These are phyloP conservation scores for Suhomyces panamericanus DNA, from an alignment of 1,139 yeast species.

Conservation along the genomic window DNA sequence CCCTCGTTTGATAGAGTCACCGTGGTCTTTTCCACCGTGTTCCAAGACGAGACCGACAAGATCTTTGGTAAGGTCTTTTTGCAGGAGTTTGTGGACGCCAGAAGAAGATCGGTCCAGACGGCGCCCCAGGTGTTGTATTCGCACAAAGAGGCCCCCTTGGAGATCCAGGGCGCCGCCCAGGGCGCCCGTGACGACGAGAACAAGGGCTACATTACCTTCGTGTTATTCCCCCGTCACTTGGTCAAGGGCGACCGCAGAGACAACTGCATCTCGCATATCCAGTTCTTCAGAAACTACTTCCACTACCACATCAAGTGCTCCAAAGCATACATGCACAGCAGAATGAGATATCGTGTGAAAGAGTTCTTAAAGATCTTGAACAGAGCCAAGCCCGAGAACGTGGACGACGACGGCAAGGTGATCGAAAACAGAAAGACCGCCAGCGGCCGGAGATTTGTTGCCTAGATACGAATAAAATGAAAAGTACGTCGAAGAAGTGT, in stretches of 20 bases:
- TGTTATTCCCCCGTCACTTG: conserved; percentile 73
- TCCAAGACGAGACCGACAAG: conserved; percentile 96
- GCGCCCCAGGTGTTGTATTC: conserved; percentile 97
- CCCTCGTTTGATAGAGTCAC: conserved; percentile 97
- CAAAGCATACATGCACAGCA: conserved; percentile 96
- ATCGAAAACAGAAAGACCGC: conserved; percentile 76
- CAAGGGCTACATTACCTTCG: conserved; percentile 76
- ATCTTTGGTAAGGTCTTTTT: conserved; percentile 91
- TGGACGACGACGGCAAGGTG: conserved; percentile 63
- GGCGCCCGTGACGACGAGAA: conserved; percentile 47
- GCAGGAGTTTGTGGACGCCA: conserved; percentile 97
- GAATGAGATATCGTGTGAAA: conserved; percentile 95
- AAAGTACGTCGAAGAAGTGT: no score
- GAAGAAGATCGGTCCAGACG: conserved; percentile 93
- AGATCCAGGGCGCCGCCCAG: conserved; percentile 55
- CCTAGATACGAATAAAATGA: conserved; percentile 8
- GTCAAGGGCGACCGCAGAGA: conserved; percentile 72
- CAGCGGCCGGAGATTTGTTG: conserved; percentile 72
- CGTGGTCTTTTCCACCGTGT: conserved; percentile 89
- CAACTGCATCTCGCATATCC: conserved; percentile 83
- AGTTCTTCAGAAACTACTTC: conserved; percentile 91
- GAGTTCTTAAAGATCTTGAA: conserved; percentile 93
- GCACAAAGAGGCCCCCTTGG: conserved; percentile 90
- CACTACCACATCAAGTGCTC: conserved; percentile 98
- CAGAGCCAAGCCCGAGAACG: conserved; percentile 93